Conservation (phyloP, 2,329 filamentous ascomycete genomes). For the Pseudogymnoascus sp. region DNA sequence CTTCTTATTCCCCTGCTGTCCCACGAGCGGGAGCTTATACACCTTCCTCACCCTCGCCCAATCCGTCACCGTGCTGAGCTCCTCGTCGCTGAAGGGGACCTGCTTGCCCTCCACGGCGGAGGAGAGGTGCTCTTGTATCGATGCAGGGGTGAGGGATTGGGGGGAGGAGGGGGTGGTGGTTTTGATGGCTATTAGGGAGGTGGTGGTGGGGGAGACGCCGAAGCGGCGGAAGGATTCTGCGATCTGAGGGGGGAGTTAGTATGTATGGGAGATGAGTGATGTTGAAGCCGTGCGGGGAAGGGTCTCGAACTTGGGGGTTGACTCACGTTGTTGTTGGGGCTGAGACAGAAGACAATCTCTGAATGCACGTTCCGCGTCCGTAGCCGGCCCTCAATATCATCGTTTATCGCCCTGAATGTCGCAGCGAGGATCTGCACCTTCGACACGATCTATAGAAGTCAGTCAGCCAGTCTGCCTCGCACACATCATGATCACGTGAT, state of each 20-base stretch:
- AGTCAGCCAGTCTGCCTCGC: neutral
- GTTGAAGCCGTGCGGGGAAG: neutral
- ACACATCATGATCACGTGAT: constrained; percentile 15
- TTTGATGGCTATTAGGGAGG: constrained; percentile 71
- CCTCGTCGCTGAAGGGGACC: constrained; percentile 52
- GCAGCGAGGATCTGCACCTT: constrained; percentile 40
- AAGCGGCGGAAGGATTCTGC: constrained; percentile 84
- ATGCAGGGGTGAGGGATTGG: constrained; percentile 38
- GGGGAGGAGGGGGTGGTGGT: constrained; percentile 47
- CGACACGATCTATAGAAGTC: constrained; percentile 35
- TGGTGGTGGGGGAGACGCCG: constrained; percentile 65
- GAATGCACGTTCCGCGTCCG: constrained; percentile 46
- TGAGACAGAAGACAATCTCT: constrained; percentile 47
- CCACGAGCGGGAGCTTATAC: constrained; percentile 69
- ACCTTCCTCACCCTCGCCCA: constrained; percentile 66
- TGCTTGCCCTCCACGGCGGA: constrained; percentile 52
- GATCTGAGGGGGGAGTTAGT: constrained; percentile 48
- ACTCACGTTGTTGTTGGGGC: constrained; percentile 45
- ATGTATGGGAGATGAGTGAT: constrained; percentile 2
- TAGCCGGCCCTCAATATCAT: constrained; percentile 32
- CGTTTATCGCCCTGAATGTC: constrained; percentile 41
- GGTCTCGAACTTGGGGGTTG: neutral
- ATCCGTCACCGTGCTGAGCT: constrained; percentile 53
- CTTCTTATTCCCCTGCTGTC: constrained; percentile 31
- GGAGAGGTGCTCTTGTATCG: constrained; percentile 50